Conservation (phyloP, 129 eudicot genomes). For the Smallanthus sonchifolius region DNA sequence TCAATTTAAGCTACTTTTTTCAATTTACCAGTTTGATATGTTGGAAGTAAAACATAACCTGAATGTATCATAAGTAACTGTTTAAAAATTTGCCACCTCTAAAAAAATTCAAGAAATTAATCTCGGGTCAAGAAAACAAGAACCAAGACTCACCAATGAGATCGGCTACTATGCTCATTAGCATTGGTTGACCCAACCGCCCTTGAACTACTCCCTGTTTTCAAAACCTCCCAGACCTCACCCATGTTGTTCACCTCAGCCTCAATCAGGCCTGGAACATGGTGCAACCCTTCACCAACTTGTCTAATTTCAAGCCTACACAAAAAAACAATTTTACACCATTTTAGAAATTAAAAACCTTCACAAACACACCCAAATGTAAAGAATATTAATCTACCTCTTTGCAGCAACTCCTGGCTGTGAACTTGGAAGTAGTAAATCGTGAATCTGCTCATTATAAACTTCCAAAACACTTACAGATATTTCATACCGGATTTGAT, state of each 20-base stretch:
- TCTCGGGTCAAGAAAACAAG: neutral
- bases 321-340: neutral
- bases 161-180: slow-evolving; percentile 94
- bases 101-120: neutral
- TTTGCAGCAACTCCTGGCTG: slow-evolving; percentile 60
- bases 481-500: slow-evolving; percentile 58
- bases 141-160: slow-evolving; percentile 68
- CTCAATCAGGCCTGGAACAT: slow-evolving; percentile 89
- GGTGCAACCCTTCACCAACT: slow-evolving; percentile 80
- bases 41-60: neutral
- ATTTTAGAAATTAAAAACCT: neutral
- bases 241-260: slow-evolving; percentile 72
- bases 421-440: slow-evolving; percentile 64
- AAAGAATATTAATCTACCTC: slow-evolving; percentile 39
- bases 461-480: slow-evolving; percentile 87
- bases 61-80: neutral
- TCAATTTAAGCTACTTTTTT: neutral
- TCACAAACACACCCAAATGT: neutral
- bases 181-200: slow-evolving; percentile 92
- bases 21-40: neutral
- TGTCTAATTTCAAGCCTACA: slow-evolving; percentile 90
- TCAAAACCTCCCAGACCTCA: slow-evolving; percentile 91
- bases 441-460: slow-evolving; percentile 90
- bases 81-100: neutral
- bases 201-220: slow-evolving; percentile 78